Conservation (phyloP, 129 eudicot species). For the Smallanthus sonchifolius region DNA sequence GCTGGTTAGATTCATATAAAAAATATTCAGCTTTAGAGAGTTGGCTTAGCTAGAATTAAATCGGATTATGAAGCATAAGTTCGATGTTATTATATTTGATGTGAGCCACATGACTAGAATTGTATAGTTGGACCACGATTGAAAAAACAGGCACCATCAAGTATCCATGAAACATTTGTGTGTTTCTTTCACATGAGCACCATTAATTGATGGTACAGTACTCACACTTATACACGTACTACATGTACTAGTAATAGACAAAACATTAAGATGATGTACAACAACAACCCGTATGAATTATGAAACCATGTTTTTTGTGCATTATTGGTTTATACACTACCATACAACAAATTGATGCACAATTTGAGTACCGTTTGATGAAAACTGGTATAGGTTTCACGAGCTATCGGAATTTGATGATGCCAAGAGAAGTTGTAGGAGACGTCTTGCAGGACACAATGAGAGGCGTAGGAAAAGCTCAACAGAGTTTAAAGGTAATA, state of each 20-base stretch:
- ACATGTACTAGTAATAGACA: constrained; percentile 30
- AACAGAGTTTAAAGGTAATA: constrained; percentile 28
- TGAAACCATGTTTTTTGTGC: not conserved
- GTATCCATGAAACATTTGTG: constrained; percentile 1
- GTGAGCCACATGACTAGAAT: not conserved
- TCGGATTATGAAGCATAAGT: not conserved
- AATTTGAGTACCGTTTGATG: not conserved
- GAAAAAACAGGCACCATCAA: not conserved
- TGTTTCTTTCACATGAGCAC: constrained; percentile 24
- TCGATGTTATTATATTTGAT: not conserved
- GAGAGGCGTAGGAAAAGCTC: constrained; percentile 65
- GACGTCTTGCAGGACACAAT: constrained; percentile 67
- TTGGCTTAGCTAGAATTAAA: not conserved
- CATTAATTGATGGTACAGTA: constrained; percentile 27
- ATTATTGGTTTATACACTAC: not conserved
- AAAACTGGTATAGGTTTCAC: constrained; percentile 44
- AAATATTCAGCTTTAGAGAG: not conserved
- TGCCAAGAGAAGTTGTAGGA: constrained; percentile 67
- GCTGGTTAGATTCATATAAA: not conserved
- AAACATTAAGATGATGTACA: constrained; percentile 23
- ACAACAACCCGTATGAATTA: constrained; percentile 4
- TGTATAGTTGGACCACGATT: not conserved
- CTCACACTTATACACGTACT: constrained; percentile 19
- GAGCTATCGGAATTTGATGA: constrained; percentile 69
- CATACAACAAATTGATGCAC: constrained; percentile 5